phyloP scores from a whole-genome alignment of 108 stramenopile genomes.

The Aurantiochytrium sp. region DNA sequence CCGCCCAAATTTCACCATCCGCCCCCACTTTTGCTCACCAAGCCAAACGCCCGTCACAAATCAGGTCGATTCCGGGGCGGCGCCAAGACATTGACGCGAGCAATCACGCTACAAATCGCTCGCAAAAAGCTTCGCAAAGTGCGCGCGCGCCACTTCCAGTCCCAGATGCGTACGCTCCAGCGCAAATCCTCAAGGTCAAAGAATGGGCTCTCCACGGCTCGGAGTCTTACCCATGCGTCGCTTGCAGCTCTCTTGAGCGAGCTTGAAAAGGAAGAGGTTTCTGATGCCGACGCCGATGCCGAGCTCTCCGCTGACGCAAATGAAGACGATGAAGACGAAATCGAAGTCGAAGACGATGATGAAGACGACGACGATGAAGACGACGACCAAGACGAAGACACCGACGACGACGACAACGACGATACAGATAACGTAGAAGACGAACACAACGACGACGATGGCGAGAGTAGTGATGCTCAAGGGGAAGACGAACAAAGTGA shows the following conservation, averaged over 20 bases:
- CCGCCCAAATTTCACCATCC: neutral
- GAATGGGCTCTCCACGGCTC: neutral
- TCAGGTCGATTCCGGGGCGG: neutral
- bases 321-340: neutral
- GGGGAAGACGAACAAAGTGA: neutral
- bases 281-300: neutral
- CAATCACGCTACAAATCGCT: neutral
- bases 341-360: neutral
- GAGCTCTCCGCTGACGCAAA: neutral
- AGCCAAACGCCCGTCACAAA: neutral
- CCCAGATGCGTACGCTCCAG: neutral
- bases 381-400: neutral
- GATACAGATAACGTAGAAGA: neutral
- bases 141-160: neutral
- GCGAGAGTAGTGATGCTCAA: no score
- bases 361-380: neutral
- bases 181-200: neutral
- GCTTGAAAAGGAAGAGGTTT: neutral
- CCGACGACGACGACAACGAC: neutral
- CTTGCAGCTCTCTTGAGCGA: neutral
- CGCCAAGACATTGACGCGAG: neutral
- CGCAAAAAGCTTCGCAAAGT: neutral
- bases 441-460: neutral
- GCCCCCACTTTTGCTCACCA: neutral
- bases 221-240: neutral